Conservation (phyloP, 257 asterid species). For the Solanum etuberosum region DNA sequence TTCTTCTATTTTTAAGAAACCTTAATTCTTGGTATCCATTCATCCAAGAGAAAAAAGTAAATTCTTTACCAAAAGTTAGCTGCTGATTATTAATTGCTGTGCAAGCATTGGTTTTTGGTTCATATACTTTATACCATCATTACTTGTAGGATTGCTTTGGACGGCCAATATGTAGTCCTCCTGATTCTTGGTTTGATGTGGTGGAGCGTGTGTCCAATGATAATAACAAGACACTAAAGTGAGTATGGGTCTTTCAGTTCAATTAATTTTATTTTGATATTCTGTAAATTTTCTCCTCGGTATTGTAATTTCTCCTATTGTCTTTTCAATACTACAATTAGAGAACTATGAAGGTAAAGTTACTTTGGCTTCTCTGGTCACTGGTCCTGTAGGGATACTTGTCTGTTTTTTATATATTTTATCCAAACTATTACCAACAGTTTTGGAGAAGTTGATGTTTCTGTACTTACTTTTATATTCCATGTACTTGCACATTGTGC, state of each 20-base stretch:
- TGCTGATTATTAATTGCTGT: not conserved
- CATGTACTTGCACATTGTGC: conserved; percentile 8
- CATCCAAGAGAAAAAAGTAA: not conserved
- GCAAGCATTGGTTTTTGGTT: not conserved
- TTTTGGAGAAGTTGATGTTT: not conserved
- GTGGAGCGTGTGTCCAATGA: conserved; percentile 94
- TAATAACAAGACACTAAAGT: conserved; percentile 86
- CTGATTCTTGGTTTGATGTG: conserved; percentile 99
- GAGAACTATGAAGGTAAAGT: not conserved
- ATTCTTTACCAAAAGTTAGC: not conserved
- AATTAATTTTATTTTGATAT: not conserved
- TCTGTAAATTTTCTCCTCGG: not conserved
- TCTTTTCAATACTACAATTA: not conserved
- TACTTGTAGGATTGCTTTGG: conserved; percentile 86
- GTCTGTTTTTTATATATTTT: not conserved
- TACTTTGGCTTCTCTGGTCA: not conserved
- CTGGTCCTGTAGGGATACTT: not conserved
- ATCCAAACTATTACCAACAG: not conserved
- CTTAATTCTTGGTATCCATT: not conserved
- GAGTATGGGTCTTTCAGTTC: conserved; percentile 12
- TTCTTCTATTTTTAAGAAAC: not conserved
- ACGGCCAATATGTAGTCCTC: conserved; percentile 94
- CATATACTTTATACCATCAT: not conserved
- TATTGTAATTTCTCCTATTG: not conserved
- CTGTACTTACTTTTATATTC: not conserved